A percentile compares a stretch with the other conserved stretches of the same genome.
Evolutionary conservation across 768 basidiomycete species (phyloP).

Genomic region (Serendipita vermifera): DNA sequence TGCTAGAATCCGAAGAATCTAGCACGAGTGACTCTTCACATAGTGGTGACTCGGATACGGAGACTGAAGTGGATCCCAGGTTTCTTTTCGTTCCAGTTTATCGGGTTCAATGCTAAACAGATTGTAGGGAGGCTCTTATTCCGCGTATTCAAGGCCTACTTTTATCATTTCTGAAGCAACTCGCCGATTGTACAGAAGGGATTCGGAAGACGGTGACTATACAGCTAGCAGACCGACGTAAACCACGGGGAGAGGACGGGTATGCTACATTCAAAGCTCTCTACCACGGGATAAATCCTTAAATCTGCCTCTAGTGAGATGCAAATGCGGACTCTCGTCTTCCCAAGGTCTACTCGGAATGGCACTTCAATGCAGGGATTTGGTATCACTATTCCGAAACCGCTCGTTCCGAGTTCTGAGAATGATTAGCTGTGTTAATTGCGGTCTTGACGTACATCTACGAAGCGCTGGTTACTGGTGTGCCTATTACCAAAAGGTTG

Average conservation of each 20-base stretch:
- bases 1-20: too few relatives aligned
- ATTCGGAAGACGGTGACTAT: constrained; percentile 23
- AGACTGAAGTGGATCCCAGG: too few relatives aligned
- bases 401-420: constrained; percentile 1
- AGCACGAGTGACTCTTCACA: too few relatives aligned
- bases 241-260: constrained; percentile 13
- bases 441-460: constrained; percentile 30
- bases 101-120: too few relatives aligned
- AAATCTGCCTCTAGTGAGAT: constrained; percentile 14
- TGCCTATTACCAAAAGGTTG: constrained; percentile 57
- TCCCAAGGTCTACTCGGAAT: constrained; percentile 29
- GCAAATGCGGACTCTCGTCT: constrained; percentile 24
- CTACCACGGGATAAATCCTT: constrained; percentile 22
- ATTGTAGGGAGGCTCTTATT: background rate
- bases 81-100: too few relatives aligned
- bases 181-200: background rate
- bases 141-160: constrained; percentile 7
- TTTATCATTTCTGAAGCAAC: constrained; percentile 8
- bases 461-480: constrained; percentile 41
- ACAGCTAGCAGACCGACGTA: constrained; percentile 27
- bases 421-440: background rate
- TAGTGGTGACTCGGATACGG: too few relatives aligned
- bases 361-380: constrained; percentile 35
- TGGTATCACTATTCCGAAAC: background rate
- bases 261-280: background rate